Base-by-base conservation (phyloP, 1,284 basidiomycete genomes). In the Cryptococcus sp. region DNA sequence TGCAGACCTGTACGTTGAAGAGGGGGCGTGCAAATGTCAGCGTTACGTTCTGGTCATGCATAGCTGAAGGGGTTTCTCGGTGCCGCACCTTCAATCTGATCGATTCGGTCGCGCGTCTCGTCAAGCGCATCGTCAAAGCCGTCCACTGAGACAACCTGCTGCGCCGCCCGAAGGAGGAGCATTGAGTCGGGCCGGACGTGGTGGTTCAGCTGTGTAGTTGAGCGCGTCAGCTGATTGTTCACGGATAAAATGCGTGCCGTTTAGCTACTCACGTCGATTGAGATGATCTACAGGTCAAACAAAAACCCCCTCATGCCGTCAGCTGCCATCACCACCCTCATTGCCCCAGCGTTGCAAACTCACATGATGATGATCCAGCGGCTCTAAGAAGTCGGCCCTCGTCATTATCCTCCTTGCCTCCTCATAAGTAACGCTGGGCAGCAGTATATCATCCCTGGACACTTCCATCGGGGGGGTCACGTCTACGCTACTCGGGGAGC, bases 141-240 rank as follows among this genome's bases (percentile, higher is more conserved):
- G 47, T 86, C 83, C 68, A 83, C 83, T 36, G 84, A 79, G 33
- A 86, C 84, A 11, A 91, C 85, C 63, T 86, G 79, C 59, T 81
- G 80, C 12, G 85, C 86, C 33, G 87, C 85, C 56, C 84, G 83
- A 5, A 90, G 79, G 46, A 88, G 82, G 36, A 88, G 78, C 78
- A 87, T 83, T 0, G 86, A 89, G 74, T 91, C 89, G 15, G 87
- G 86, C 44, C 85, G 84, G 15, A 91, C 85, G 56, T 89, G 82
- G 70, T 89, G 86, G 63, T 88, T 76, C 35, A 85, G 81, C 87
- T 53, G 52, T 33, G 37, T 16, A 42, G 47, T 52, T 33, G 28
- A 33, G n/a, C 24, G 21, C 7, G 20, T 33, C 18, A 53, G 9
- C 7, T 50, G 18, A 48, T 37, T 36, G 23, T n/a, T 28, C 36